A percentile compares a stretch with the other conserved stretches of the same genome.
Conservation (phyloP, 2,329 filamentous ascomycete species). For the Lecanicillium sp. region DNA sequence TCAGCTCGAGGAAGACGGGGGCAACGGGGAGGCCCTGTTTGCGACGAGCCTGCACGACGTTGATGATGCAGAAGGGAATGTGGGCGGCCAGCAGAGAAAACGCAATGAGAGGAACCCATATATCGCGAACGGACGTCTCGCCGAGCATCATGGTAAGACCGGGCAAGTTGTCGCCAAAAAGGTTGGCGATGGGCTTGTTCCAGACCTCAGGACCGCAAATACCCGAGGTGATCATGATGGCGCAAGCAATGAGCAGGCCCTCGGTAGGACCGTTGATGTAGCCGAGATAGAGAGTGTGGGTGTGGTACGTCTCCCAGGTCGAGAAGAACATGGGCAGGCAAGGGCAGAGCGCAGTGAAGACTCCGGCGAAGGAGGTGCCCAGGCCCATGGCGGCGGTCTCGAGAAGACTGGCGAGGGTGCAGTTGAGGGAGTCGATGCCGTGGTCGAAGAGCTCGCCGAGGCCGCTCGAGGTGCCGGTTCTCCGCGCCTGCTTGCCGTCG, state of each 20-base stretch:
- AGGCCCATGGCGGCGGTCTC: constrained; percentile 92
- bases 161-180: constrained; percentile 52
- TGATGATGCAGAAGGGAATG: constrained; percentile 81
- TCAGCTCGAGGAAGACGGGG: constrained; percentile 90
- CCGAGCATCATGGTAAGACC: constrained; percentile 56
- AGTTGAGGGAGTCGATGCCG: constrained; percentile 96
- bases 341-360: constrained; percentile 86
- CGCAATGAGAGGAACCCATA: constrained; percentile 74
- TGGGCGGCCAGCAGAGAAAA: constrained; percentile 64
- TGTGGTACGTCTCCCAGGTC: constrained; percentile 99
- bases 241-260: constrained; percentile 81
- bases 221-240: constrained; percentile 80
- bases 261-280: constrained; percentile 97
- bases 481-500: constrained; percentile 92
- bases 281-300: constrained; percentile 91
- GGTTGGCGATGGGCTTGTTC: constrained; percentile 65
- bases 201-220: constrained; percentile 85
- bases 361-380: constrained; percentile 74
- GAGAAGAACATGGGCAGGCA: constrained; percentile 99
- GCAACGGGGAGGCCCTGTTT: constrained; percentile 66
- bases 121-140: constrained; percentile 70
- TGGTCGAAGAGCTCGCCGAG: constrained; percentile 97
- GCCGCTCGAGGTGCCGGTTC: constrained; percentile 90
- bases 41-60: constrained; percentile 73
- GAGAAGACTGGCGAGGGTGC: constrained; percentile 83